Evolutionary conservation across 2,329 filamentous ascomycete species (phyloP), one percentile per base, ranked within the genome.

Genomic region (Aaosphaeria arxii): DNA sequence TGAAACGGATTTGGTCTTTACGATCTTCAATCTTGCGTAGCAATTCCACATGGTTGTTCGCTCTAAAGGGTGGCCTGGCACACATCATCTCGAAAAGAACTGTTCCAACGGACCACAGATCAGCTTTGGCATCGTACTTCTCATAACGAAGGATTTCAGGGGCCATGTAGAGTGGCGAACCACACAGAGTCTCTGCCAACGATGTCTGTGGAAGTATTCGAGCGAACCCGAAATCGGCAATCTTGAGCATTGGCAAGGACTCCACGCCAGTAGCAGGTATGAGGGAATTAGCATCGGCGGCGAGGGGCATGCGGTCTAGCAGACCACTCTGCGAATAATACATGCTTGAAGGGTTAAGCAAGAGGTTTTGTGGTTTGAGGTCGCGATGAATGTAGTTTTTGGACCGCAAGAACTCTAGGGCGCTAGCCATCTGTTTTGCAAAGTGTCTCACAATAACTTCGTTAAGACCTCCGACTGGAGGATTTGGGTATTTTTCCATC

Each of bases 181-280:
- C 94, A 70, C 94, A 99, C 0, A 99, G 82, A 0, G 94, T 99
- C 69, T 99, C 94, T 7, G 94, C 94, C 54, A 99, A 80, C 5
- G 91, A 92, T 0, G 92, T 95, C 6, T 89, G 85, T 2, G 94
- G 92, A 43, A 99, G 76, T 47, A 95, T 90, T 47, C 94, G 85
- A 47, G 94, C 94, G 67, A 99, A 99, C n/a, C 94, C 94, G 66
- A 99, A 99, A 74, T 99, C 94, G 48, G 94, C 94, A 59, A 99
- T 86, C 74, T 99, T 99, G 51, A 99, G 82, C 87, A 97, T 95
- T 4, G 94, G 94, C 39, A 99, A 74, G 13, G 91, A 94, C 45
- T 83, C 79, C 30, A 99, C 76, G 6, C 94, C 94, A 29, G 86
- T 86, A 29, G 86, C 82, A 4, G 92, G 91, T 40, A 89, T 87